These are phyloP conservation scores for Quercus ilex DNA, from an alignment of 306 rosid genomes.

Conservation along the genomic window DNA sequence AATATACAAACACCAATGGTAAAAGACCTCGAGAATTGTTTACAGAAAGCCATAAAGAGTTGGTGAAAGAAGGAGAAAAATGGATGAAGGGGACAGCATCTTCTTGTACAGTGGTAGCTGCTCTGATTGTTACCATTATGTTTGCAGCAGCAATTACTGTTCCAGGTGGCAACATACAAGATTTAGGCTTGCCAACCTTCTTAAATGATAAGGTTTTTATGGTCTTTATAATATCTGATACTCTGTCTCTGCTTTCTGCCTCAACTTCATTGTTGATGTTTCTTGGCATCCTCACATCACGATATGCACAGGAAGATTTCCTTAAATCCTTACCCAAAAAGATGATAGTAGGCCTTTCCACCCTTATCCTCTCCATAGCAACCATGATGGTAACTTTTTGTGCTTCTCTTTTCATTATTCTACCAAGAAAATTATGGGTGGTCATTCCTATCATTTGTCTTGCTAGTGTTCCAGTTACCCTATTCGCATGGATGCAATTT, in stretches of 20 bases:
- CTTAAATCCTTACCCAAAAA: background rate
- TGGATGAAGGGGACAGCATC: background rate
- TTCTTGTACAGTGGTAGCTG: background rate
- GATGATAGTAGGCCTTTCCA: background rate
- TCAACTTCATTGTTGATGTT: background rate
- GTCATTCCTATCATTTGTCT: background rate
- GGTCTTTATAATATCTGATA: background rate
- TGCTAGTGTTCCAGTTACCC: background rate
- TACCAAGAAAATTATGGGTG: background rate
- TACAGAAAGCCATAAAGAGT: background rate
- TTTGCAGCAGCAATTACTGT: background rate
- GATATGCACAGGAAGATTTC: background rate
- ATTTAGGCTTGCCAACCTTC: background rate
- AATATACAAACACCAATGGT: accelerated
- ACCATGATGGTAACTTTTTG: background rate
- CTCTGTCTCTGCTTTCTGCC: background rate
- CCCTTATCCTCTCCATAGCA: background rate
- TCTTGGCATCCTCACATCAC: background rate
- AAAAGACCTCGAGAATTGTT: background rate
- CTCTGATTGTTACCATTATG: background rate
- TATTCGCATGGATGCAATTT: background rate
- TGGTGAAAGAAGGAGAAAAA: background rate
- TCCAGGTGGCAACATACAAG: background rate
- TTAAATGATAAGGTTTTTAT: background rate
- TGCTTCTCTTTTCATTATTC: background rate